Conservation (phyloP, 345 rosid species). For the Rhodamnia argentea region DNA sequence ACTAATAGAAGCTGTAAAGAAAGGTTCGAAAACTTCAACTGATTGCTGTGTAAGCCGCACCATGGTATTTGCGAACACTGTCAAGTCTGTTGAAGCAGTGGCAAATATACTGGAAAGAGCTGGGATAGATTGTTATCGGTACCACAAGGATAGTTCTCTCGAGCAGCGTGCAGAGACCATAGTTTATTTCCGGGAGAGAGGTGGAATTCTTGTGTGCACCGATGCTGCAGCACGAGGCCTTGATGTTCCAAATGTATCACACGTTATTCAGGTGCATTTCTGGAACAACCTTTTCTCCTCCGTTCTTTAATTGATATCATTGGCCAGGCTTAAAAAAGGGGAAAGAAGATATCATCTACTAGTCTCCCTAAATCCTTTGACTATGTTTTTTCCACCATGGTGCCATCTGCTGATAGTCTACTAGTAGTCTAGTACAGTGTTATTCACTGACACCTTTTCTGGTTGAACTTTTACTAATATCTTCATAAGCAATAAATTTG, state of each 20-base stretch:
- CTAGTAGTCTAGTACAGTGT: neutral
- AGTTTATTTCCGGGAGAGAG: constrained; percentile 57
- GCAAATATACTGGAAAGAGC: constrained; percentile 65
- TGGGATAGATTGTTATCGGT: constrained; percentile 64
- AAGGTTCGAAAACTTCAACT: constrained; percentile 15
- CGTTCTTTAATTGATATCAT: neutral
- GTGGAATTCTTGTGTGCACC: constrained; percentile 88
- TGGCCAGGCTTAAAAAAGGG: neutral
- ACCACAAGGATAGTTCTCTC: constrained; percentile 74
- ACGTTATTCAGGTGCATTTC: constrained; percentile 72
- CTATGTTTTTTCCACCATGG: neutral
- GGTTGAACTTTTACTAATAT: neutral
- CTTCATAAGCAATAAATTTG: neutral
- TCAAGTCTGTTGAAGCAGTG: constrained; percentile 85
- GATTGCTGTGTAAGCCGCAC: constrained; percentile 37
- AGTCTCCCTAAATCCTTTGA: neutral
- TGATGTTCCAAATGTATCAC: constrained; percentile 86
- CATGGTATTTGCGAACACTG: constrained; percentile 93
- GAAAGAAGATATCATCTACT: neutral
- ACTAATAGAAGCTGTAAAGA: constrained; percentile 64
- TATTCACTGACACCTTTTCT: neutral
- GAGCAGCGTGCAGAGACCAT: constrained; percentile 68
- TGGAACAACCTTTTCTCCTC: neutral
- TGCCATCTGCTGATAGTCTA: neutral
- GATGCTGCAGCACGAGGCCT: constrained; percentile 99